A percentile compares a stretch with the other conserved stretches of the same genome.
Evolutionary conservation across 345 rosid genomes (phyloP).

Genomic region (Triadica sebifera): DNA sequence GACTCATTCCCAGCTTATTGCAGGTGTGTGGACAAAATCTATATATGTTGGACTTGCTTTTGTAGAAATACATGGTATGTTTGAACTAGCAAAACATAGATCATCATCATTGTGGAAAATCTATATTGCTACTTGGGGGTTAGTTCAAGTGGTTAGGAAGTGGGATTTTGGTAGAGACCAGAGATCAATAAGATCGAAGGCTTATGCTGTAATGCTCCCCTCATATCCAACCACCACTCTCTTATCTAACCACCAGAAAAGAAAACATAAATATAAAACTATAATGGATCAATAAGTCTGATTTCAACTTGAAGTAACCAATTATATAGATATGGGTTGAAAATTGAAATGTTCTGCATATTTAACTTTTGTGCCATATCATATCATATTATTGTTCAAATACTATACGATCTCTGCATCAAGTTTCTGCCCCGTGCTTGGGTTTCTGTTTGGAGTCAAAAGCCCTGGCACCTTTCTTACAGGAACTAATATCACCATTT

Average conservation of each 20-base stretch:
- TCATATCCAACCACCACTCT: neutral
- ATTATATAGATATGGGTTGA: neutral
- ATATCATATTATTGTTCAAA: neutral
- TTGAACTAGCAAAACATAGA: neutral
- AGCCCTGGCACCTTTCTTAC: neutral
- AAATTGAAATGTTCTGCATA: neutral
- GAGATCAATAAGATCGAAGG: neutral
- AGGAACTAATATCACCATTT: neutral
- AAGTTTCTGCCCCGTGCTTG: neutral
- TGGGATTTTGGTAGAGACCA: constrained; percentile 1
- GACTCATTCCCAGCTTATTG: constrained; percentile 70
- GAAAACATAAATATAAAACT: neutral
- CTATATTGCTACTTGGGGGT: neutral
- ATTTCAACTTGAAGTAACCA: neutral
- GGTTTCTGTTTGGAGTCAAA: neutral
- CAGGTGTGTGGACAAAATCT: constrained; percentile 44
- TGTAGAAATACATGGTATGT: neutral
- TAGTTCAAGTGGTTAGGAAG: neutral
- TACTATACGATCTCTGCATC: neutral
- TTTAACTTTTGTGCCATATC: neutral
- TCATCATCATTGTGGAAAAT: neutral
- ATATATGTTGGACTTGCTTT: neutral
- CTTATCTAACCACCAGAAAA: too few species aligned
- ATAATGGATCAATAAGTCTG: neutral
- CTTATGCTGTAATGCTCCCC: neutral